Evolutionary conservation across 768 basidiomycete genomes (phyloP), one percentile per base, ranked within the genome.

Genomic region (Crepidotus variabilis): DNA sequence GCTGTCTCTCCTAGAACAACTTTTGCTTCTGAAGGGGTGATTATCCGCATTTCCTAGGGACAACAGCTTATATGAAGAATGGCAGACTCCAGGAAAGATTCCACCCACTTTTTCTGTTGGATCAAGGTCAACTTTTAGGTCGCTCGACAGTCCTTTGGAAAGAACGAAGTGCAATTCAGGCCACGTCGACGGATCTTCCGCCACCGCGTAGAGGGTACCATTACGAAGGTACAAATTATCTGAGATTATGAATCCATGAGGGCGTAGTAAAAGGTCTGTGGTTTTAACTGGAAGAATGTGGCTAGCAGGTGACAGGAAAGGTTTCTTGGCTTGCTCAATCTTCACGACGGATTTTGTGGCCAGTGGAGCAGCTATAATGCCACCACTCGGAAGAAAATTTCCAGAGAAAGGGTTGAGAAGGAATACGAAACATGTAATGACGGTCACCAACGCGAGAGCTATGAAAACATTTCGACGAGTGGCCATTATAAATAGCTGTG

Each of bases 211-310:
- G 60, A 89, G 78, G 1, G 85, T 88, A 18, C 87, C 86, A 58
- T 87, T 83, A 55, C 79, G 75, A 70, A 88, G 80, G 71, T 91
- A 90, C 7, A 91, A 67, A 59, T 86, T 80, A 48, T 81, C 79
- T 60, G 88, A 82, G 39, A 88, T 69, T 1, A 87, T 90, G 82
- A 89, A 90, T 34, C 89, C 88, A 23, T 51, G 36, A 23, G 52
- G 51, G 32, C 33, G 46, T 1, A 43, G 16, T 34, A 52, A 22
- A 16, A 54, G 36, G 3, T 53, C 22, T 5, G 47, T 49, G 5
- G 47, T 4, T 21, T 21, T 23, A 14, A 49, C n/a, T 20, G 18
- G 39, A 43, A 14, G 39, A 20, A 43, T 20, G 18, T 2, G 13
- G 39, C 39, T 43, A 5, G 13, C 39, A 43, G 39, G 39, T 5